Base-by-base conservation (phyloP, 169 alveolate species). In the Babesia caballi region DNA sequence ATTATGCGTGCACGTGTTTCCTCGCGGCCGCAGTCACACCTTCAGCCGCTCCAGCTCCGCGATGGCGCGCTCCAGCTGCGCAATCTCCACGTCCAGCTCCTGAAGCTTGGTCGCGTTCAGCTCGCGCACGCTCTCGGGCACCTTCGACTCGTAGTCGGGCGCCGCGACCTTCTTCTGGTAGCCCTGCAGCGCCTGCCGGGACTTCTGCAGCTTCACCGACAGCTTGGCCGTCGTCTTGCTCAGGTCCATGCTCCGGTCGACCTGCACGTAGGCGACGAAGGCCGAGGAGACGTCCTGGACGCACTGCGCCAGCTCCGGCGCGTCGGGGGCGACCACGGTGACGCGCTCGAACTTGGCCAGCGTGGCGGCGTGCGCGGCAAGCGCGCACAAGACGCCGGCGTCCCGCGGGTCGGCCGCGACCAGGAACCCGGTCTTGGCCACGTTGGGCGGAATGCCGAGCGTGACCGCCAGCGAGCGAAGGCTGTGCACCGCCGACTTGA, bases 71-170 rank as follows among this genome's bases (percentile, higher is more conserved):
- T 81, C 84, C 28, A 81, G 73, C 49, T 81, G 75, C 27, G 56
- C 6, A 9, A 56, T 70, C 52, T 71, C 84, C 53, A 41, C 33
- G 40, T 57, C 19, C 8, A 91, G 84, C 54, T 90, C 90, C 50
- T 85, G 83, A 7, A 91, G 70, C 66, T 91, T 91, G 36, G 88
- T 85, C 30, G 86, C 80, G 67, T 91, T 90, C 60, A 90, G 82
- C 75, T 50, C 85, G 33, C 90, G 71, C 19, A 91, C 89, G 67
- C 71, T 76, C 35, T 83, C 91, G 23, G 96, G 96, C 50, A 92
- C 96, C 85, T 91, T 92, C 36, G 73, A 77, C 69, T 75, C 91
- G 63, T 88, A 89, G 78, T 91, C 85, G 15, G 93, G 93, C 35
- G 87, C 90, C 50, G 82, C 82, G 28, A 85, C 59, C 69, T 85